These are phyloP conservation scores for Meredithiella fracta DNA, from an alignment of 2,329 filamentous ascomycete genomes.

Conservation along the genomic window DNA sequence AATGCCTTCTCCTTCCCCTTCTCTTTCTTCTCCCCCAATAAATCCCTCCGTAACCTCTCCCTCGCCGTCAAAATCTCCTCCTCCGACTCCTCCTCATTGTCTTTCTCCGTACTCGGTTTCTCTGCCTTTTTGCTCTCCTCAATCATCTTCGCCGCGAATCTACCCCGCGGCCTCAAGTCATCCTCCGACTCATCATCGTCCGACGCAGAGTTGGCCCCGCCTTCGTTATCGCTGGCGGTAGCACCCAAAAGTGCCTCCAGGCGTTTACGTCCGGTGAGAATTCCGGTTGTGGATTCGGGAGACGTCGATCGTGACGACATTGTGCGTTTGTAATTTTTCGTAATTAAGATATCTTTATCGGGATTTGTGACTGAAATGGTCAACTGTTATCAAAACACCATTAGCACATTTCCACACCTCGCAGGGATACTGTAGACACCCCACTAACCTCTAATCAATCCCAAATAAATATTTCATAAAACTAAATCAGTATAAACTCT, in stretches of 20 bases:
- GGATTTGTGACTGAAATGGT: no score
- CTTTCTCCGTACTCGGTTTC: constrained; percentile 20
- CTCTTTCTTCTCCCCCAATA: constrained; percentile 18
- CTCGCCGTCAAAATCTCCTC: constrained; percentile 13
- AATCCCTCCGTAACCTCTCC: constrained; percentile 8
- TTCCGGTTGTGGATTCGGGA: not conserved
- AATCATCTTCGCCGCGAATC: constrained; percentile 48
- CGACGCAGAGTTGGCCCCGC: constrained; percentile 14
- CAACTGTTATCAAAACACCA: no score
- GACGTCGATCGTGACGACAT: constrained; percentile 12
- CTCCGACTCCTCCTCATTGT: constrained; percentile 26
- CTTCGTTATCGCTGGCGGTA: constrained; percentile 33
- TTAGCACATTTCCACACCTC: no score
- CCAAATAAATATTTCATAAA: no score
- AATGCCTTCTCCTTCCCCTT: constrained; percentile 21
- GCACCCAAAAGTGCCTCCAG: constrained; percentile 37
- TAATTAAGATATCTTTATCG: no score
- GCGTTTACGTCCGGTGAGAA: constrained; percentile 36
- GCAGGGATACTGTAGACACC: no score
- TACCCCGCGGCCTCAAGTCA: constrained; percentile 38
- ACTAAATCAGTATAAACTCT: no score
- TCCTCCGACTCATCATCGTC: constrained; percentile 16
- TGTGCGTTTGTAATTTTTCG: no score
- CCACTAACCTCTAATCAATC: no score
- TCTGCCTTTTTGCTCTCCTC: constrained; percentile 17